Conservation (phyloP, 2,329 filamentous ascomycete genomes). For the Fusarium sambucinum region DNA sequence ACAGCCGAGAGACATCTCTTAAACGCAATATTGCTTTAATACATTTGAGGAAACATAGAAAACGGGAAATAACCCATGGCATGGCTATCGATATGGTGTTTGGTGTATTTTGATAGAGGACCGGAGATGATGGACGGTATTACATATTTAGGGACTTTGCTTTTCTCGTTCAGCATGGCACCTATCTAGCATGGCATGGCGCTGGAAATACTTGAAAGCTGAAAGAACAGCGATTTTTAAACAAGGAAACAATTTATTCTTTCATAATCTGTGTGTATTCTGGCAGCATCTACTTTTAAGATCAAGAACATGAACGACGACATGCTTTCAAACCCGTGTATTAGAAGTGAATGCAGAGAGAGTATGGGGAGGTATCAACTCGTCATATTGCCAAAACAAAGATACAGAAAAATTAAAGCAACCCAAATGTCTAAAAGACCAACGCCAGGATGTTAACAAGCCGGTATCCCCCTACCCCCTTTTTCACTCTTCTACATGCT, state of each 20-base stretch:
- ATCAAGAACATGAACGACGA: conserved; percentile 16
- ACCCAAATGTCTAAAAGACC: conserved; percentile 46
- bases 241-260: conserved; percentile 17
- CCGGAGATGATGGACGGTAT: conserved; percentile 1
- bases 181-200: conserved; percentile 47
- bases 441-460: conserved; percentile 46
- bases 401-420: conserved; percentile 44
- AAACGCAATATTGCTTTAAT: conserved; percentile 19
- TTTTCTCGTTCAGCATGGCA: conserved; percentile 35
- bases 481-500: conserved; percentile 29
- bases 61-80: background rate
- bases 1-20: background rate
- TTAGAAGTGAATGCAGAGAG: background rate
- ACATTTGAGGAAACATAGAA: conserved; percentile 20
- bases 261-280: conserved; percentile 28
- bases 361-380: conserved; percentile 46
- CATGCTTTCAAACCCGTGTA: conserved; percentile 2
- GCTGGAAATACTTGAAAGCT: conserved; percentile 37
- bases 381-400: conserved; percentile 47
- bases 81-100: conserved; percentile 25
- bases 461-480: conserved; percentile 16
- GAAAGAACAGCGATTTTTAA: conserved; percentile 28
- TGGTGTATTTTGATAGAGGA: conserved; percentile 34
- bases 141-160: conserved; percentile 11
- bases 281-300: conserved; percentile 15